These are phyloP conservation scores for Pseudovirgaria hyperparasitica DNA, from an alignment of 2,329 filamentous ascomycete genomes.

Conservation along the genomic window DNA sequence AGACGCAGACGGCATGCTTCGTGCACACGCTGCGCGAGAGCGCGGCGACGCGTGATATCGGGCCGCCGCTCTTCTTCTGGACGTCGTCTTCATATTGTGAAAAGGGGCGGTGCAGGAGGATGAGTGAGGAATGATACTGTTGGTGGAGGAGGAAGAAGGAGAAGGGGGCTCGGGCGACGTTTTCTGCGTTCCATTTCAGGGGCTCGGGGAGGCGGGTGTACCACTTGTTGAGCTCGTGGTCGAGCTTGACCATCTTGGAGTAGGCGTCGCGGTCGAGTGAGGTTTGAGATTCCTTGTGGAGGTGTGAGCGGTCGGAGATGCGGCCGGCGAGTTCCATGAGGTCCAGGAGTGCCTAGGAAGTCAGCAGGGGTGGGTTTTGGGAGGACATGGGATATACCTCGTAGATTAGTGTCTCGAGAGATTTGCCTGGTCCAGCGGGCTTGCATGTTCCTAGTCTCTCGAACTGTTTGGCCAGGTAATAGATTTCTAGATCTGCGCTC, in stretches of 20 bases:
- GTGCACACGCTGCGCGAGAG: constrained; percentile 41
- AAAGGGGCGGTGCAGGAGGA: constrained; percentile 41
- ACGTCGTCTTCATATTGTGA: constrained; percentile 35
- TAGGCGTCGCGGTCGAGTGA: constrained; percentile 35
- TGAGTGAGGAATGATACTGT: constrained; percentile 42
- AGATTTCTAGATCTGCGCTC: constrained; percentile 36
- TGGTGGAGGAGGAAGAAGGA: constrained; percentile 42
- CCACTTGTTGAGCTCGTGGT: constrained; percentile 43
- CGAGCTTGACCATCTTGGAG: constrained; percentile 37
- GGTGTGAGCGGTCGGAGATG: constrained; percentile 31
- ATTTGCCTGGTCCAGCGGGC: constrained; percentile 20
- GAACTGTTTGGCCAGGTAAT: constrained; percentile 34
- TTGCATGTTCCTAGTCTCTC: constrained; percentile 28
- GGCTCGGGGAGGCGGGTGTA: constrained; percentile 39
- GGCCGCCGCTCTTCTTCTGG: constrained; percentile 18
- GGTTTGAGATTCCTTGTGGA: constrained; percentile 19
- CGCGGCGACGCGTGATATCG: constrained; percentile 31
- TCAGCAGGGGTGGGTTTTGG: constrained; percentile 5
- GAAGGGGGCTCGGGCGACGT: constrained; percentile 22
- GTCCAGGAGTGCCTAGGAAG: constrained; percentile 37
- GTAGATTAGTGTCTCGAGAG: constrained; percentile 31
- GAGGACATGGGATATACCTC: too few species aligned
- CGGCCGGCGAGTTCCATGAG: constrained; percentile 44
- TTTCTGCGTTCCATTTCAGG: constrained; percentile 21
- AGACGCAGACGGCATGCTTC: constrained; percentile 40